Conservation (phyloP, 306 rosid species). For the Rosa chinensis region DNA sequence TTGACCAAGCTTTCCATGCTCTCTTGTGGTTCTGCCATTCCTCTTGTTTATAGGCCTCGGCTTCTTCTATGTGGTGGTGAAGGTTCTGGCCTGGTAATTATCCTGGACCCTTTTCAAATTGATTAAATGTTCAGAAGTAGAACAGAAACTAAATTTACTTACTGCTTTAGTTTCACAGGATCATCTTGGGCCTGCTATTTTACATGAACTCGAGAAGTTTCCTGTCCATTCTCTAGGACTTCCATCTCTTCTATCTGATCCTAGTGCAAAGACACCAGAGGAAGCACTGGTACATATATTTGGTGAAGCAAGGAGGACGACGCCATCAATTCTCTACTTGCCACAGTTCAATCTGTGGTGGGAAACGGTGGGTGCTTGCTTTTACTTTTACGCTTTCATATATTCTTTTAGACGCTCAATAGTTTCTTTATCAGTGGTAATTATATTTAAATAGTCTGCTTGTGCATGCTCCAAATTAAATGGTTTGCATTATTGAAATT, state of each 20-base stretch:
- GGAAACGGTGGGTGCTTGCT: slow-evolving; percentile 77
- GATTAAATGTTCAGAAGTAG: slow-evolving; percentile 23
- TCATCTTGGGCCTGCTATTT: slow-evolving; percentile 98
- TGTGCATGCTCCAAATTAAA: slow-evolving; percentile 8
- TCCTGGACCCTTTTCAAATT: slow-evolving; percentile 42
- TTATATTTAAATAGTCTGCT: neutral
- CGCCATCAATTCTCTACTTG: slow-evolving; percentile 90
- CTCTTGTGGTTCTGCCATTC: slow-evolving; percentile 86
- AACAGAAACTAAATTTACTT: slow-evolving; percentile 74
- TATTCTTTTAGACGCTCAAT: neutral
- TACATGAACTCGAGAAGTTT: slow-evolving; percentile 95
- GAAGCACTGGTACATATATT: slow-evolving; percentile 97
- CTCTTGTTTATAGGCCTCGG: slow-evolving; percentile 91
- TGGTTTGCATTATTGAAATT: neutral
- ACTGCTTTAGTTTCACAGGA: slow-evolving; percentile 99
- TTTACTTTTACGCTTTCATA: slow-evolving; percentile 5
- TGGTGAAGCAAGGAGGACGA: slow-evolving; percentile 95
- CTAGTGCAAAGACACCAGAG: slow-evolving; percentile 97
- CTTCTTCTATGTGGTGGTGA: slow-evolving; percentile 90
- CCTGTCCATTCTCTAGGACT: slow-evolving; percentile 95
- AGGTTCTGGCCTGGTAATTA: slow-evolving; percentile 94
- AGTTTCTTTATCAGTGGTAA: neutral
- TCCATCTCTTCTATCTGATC: slow-evolving; percentile 93
- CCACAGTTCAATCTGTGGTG: slow-evolving; percentile 97
- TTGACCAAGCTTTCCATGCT: slow-evolving; percentile 85